Percentiles rank a stretch among this genome's conserved stretches.
Conservation (phyloP, 768 basidiomycete genomes). For the Auriscalpium orientale region DNA sequence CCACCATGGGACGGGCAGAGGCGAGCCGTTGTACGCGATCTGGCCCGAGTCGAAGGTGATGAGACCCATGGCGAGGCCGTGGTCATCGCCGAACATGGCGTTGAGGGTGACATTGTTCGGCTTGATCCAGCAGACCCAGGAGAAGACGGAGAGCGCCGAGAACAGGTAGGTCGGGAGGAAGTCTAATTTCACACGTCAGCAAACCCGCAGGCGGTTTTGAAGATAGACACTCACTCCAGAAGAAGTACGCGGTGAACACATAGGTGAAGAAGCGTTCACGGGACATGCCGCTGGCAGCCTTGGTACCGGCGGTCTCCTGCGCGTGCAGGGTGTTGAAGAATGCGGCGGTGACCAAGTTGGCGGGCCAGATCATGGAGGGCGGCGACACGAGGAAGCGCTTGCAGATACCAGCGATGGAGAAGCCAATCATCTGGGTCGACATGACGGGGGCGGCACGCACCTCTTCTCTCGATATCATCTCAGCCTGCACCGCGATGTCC, state of each 20-base stretch:
- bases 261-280: constrained; percentile 72
- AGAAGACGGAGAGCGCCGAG: constrained; percentile 36
- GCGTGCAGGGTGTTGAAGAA: constrained; percentile 71
- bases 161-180: neutral
- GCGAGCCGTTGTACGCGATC: neutral
- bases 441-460: constrained; percentile 38
- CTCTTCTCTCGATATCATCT: constrained; percentile 53
- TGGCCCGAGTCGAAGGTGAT: constrained; percentile 1
- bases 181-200: neutral
- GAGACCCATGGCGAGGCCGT: neutral
- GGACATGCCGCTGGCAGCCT: constrained; percentile 46
- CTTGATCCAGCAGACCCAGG: constrained; percentile 39
- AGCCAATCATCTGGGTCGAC: constrained; percentile 66
- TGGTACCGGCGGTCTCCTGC: constrained; percentile 53
- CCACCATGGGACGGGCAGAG: constrained; percentile 2
- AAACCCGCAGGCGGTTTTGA: neutral
- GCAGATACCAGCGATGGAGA: constrained; percentile 69
- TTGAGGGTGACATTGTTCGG: constrained; percentile 30
- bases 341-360: no score
- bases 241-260: constrained; percentile 30
- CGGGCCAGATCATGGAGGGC: constrained; percentile 48
- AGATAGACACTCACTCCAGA: neutral
- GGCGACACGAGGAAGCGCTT: constrained; percentile 66
- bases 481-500: constrained; percentile 44
- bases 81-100: constrained; percentile 43